Conservation (phyloP, 2,329 filamentous ascomycete genomes). For the Epichloe scottii region DNA sequence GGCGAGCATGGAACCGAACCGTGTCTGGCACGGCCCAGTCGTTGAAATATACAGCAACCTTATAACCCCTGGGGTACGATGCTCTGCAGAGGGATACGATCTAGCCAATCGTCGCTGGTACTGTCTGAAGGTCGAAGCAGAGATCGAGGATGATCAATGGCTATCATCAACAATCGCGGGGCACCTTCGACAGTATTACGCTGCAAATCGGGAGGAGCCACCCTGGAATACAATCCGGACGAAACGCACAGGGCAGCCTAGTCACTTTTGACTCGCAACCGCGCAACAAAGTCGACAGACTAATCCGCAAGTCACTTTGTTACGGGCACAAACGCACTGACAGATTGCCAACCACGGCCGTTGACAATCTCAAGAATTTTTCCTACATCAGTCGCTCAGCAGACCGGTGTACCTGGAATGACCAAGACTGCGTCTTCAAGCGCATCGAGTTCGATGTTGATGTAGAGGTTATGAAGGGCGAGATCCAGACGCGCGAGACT, state of each 20-base stretch:
- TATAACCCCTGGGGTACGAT: conserved; percentile 2
- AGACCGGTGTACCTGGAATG: conserved; percentile 7
- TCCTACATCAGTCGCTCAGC: conserved; percentile 7
- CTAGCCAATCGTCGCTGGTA: conserved; percentile 12
- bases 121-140: conserved; percentile 7
- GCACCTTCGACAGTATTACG: conserved; percentile 3
- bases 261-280: conserved; percentile 1
- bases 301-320: conserved; percentile 1
- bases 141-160: not conserved
- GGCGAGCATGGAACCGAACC: conserved; percentile 4
- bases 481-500: conserved; percentile 9
- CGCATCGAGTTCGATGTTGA: conserved; percentile 12
- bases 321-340: conserved; percentile 6
- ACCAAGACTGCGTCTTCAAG: conserved; percentile 10
- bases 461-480: conserved; percentile 5
- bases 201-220: not conserved
- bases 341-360: conserved; percentile 6
- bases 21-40: conserved; percentile 7
- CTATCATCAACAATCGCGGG: not conserved
- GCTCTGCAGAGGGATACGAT: conserved; percentile 7
- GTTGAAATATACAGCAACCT: conserved; percentile 8
- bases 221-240: conserved; percentile 1
- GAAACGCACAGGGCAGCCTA: not conserved
- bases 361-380: conserved; percentile 5
- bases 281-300: conserved; percentile 1